Evolutionary conservation across 257 asterid species (phyloP).

Genomic region (Solanum corneliomulleri): DNA sequence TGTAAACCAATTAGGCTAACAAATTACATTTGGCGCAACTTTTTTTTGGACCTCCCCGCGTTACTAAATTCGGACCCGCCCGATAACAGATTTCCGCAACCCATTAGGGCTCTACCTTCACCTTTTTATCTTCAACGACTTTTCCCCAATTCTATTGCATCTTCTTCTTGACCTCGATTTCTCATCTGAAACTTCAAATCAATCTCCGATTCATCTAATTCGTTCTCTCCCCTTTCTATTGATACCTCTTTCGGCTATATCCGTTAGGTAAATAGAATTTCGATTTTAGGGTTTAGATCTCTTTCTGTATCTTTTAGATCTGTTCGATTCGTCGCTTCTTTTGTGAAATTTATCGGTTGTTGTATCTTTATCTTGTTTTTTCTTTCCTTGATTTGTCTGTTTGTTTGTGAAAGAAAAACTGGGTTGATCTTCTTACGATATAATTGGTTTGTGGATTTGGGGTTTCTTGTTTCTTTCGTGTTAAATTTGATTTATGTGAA

Average conservation of each 20-base stretch:
- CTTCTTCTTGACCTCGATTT: neutral
- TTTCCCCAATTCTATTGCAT: neutral
- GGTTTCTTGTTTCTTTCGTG: neutral
- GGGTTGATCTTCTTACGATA: neutral
- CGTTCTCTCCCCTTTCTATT: constrained; percentile 2
- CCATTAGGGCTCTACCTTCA: neutral
- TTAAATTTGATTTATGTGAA: neutral
- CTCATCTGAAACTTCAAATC: constrained; percentile 1
- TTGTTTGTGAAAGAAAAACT: neutral
- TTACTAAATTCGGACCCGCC: constrained; percentile 7
- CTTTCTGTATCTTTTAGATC: neutral
- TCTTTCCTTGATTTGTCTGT: neutral
- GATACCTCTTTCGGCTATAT: neutral
- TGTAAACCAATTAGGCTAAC: neutral
- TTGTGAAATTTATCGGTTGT: neutral
- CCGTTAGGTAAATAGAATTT: neutral
- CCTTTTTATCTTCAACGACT: neutral
- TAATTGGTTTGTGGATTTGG: neutral
- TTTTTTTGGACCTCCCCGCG: neutral
- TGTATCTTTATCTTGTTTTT: neutral
- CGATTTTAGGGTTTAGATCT: constrained; percentile 14
- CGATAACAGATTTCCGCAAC: neutral
- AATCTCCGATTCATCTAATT: neutral
- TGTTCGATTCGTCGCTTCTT: neutral
- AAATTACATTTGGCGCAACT: neutral